Evolutionary conservation across 163 green algal species (phyloP).

Genomic region (Coccomyxa subellipsoidea): DNA sequence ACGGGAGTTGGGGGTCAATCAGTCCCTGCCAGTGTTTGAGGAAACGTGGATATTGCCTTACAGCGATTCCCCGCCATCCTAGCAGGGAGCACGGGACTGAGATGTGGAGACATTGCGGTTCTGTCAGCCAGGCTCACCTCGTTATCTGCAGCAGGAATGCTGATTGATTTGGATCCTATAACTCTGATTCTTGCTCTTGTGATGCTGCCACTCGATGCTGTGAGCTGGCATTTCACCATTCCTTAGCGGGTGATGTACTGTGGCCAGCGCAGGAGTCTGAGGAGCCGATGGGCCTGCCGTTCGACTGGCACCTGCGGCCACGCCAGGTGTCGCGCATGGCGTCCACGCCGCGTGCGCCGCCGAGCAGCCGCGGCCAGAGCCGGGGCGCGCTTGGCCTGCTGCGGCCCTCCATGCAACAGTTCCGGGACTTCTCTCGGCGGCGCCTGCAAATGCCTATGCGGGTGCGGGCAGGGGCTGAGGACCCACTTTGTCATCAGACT

Average conservation of each 20-base stretch:
- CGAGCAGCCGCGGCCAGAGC: slow-evolving; percentile 15
- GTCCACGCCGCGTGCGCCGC: slow-evolving; percentile 16
- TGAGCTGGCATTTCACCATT: too few species aligned
- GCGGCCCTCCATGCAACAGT: background rate
- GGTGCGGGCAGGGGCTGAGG: background rate
- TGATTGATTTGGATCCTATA: too few species aligned
- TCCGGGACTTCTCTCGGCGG: background rate
- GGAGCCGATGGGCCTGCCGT: slow-evolving; percentile 15
- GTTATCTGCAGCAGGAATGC: too few species aligned
- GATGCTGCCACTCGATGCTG: too few species aligned
- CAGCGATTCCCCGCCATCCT: too few species aligned
- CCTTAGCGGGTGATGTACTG: background rate
- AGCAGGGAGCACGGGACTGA: too few species aligned
- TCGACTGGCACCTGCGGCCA: slow-evolving; percentile 24
- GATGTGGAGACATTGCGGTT: too few species aligned
- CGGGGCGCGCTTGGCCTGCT: background rate
- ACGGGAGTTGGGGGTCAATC: too few species aligned
- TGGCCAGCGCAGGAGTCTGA: background rate
- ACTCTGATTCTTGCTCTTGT: background rate
- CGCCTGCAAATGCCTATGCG: background rate
- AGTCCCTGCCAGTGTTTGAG: too few species aligned
- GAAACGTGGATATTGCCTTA: too few species aligned
- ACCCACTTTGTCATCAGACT: too few species aligned
- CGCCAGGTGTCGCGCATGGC: background rate
- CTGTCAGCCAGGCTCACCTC: too few species aligned